phyloP scores from a whole-genome alignment of 768 basidiomycete species.

The Amanita muscaria region DNA sequence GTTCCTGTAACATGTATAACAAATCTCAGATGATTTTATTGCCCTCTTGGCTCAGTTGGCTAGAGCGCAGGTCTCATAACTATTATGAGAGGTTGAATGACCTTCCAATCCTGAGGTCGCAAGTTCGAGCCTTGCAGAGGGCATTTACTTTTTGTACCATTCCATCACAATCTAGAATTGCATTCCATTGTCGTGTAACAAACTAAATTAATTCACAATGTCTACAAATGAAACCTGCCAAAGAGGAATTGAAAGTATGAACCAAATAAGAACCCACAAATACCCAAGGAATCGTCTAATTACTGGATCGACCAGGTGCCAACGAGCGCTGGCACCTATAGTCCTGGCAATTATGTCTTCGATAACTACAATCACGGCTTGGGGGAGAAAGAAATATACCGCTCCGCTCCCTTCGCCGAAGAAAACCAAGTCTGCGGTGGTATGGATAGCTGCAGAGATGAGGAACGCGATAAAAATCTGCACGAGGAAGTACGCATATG shows the following conservation, averaged over 20 bases:
- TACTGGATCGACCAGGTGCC: background rate
- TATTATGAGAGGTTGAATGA: slow-evolving; percentile 18
- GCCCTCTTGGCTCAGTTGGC: slow-evolving; percentile 45
- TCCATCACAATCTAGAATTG: background rate
- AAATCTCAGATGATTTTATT: background rate
- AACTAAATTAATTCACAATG: background rate
- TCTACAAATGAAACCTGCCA: slow-evolving; percentile 1
- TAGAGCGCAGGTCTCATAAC: slow-evolving; percentile 49
- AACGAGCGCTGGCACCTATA: slow-evolving; percentile 1
- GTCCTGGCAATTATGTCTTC: slow-evolving; percentile 22
- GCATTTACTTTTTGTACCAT: slow-evolving; percentile 26
- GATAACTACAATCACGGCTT: slow-evolving; percentile 24
- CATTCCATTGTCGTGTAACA: background rate
- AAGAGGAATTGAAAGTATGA: background rate
- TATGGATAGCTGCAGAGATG: slow-evolving; percentile 27
- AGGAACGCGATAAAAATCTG: slow-evolving; percentile 28
- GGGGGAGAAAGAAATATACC: slow-evolving; percentile 16
- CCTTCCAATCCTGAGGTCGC: slow-evolving; percentile 12
- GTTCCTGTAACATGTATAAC: no score
- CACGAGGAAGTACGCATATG: slow-evolving; percentile 18
- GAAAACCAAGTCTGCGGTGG: slow-evolving; percentile 22
- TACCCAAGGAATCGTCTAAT: background rate
- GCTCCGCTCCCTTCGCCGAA: slow-evolving; percentile 10
- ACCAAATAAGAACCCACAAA: slow-evolving; percentile 3
- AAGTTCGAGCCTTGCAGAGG: slow-evolving; percentile 12